Evolutionary conservation across 2,329 filamentous ascomycete genomes (phyloP).

Genomic region (Monosporascus sp.): DNA sequence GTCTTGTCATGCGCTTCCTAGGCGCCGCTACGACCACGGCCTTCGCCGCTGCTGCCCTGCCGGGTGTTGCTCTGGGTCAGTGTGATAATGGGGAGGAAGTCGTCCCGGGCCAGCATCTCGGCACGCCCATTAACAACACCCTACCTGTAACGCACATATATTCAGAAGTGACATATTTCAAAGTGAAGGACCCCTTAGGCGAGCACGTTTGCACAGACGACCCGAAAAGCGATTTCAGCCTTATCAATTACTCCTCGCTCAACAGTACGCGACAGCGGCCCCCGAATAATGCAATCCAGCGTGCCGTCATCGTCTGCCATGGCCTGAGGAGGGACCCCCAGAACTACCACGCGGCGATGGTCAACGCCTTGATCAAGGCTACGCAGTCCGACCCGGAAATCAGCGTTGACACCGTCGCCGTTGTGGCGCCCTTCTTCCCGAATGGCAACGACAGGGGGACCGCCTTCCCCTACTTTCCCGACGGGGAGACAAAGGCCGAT

Average conservation of each 20-base stretch:
- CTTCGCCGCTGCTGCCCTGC: background rate
- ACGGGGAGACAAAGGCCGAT: background rate
- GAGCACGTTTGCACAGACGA: conserved; percentile 1
- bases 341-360: conserved; percentile 1
- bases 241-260: conserved; percentile 1
- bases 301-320: conserved; percentile 1
- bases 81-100: background rate
- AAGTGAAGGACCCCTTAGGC: conserved; percentile 1
- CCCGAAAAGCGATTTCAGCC: background rate
- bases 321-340: background rate
- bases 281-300: background rate
- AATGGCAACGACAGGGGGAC: conserved; percentile 7
- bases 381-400: background rate
- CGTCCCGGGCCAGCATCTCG: conserved; percentile 1
- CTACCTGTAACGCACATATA: background rate
- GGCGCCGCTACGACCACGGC: background rate
- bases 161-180: conserved; percentile 3
- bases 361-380: background rate
- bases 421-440: conserved; percentile 5
- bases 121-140: conserved; percentile 1
- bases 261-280: conserved; percentile 1
- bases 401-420: background rate
- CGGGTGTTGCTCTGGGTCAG: background rate
- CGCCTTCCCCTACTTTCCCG: conserved; percentile 1
- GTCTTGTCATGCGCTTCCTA: background rate